Conservation (phyloP, 1,284 basidiomycete genomes). For the Heterobasidion parviporum region DNA sequence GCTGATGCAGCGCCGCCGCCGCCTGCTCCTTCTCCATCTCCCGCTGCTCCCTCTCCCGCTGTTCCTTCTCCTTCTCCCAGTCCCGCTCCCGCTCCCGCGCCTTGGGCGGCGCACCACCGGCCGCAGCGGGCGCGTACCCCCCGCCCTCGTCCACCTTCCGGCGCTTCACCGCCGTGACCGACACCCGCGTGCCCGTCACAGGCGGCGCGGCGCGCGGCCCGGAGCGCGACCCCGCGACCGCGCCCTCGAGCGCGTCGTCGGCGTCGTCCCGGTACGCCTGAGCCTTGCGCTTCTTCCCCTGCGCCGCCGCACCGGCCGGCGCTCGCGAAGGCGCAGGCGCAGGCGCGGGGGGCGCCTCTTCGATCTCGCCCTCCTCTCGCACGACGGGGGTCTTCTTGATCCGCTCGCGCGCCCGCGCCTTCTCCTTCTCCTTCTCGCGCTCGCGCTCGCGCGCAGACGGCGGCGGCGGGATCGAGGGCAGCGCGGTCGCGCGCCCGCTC, state of each 20-base stretch:
- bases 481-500: slow-evolving; percentile 12
- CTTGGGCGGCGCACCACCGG: not conserved
- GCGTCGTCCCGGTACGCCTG: slow-evolving; percentile 10
- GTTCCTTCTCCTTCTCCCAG: not conserved
- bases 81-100: not conserved
- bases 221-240: not conserved
- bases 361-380: not conserved
- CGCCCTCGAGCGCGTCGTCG: slow-evolving; percentile 2
- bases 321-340: slow-evolving; percentile 1
- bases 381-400: not conserved
- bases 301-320: slow-evolving; percentile 6
- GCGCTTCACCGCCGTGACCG: slow-evolving; percentile 3
- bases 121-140: slow-evolving; percentile 2
- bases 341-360: not conserved
- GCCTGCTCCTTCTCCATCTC: not conserved
- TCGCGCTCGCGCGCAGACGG: slow-evolving; percentile 16
- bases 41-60: not conserved
- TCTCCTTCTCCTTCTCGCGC: slow-evolving; percentile 16
- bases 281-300: slow-evolving; percentile 13
- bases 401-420: slow-evolving; percentile 5
- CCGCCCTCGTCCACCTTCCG: slow-evolving; percentile 19
- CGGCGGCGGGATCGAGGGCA: slow-evolving; percentile 17
- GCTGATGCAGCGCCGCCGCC: not conserved
- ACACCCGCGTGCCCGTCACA: not conserved
- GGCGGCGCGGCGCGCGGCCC: not conserved